Evolutionary conservation across 1,284 basidiomycete species (phyloP), one percentile per base, ranked within the genome.

Genomic region (Ustilago lituana): DNA sequence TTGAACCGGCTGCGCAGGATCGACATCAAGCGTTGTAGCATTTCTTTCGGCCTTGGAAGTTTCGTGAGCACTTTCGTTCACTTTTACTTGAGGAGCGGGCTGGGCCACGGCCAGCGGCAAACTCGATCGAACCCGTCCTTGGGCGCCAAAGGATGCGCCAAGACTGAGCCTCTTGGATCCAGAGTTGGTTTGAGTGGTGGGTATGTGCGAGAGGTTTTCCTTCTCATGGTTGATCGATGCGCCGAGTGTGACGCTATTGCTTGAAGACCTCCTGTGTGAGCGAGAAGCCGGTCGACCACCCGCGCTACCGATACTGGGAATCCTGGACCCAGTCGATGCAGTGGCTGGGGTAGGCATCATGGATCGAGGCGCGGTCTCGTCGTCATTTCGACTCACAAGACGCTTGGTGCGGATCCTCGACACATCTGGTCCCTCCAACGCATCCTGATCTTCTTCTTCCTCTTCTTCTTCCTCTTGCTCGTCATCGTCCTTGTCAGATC

Each of bases 321-420:
- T 65, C 4, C 62, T 49, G 4, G 62, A 55, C 2, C 37, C 46
- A 9, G 14, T 19, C 19, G 44, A 17, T 6, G 24, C 9, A 5
- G 22, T 15, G 8, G 47, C 29, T 24, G 50, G 35, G 4, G 36
- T 24, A 9, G 41, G 32, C 39, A 38, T 48, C 22, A 27, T 43
- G 20, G 27, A 37, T 5, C n/a, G 12, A 4, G 35, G 19, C 6
- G 23, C 19, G 4, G 24, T 37, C 8, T 22, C 35, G 1, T 45
- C 26, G 11, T 5, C 11, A 6, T 26, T 19, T 7, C 38, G 41
- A 31, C 27, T 31, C n/a, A 22, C 24, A 5, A 38, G 5, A 17
- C 46, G 49, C 27, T 32, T 52, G 5, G 65, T 58, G 5, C 55
- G 48, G 17, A 68, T 68, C 20, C 55, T 44, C 14, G 65, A 68